Percentiles rank a stretch among this genome's conserved stretches.
phyloP scores from a whole-genome alignment of 805 yeast species.

The Wickerhamiella australiensis region DNA sequence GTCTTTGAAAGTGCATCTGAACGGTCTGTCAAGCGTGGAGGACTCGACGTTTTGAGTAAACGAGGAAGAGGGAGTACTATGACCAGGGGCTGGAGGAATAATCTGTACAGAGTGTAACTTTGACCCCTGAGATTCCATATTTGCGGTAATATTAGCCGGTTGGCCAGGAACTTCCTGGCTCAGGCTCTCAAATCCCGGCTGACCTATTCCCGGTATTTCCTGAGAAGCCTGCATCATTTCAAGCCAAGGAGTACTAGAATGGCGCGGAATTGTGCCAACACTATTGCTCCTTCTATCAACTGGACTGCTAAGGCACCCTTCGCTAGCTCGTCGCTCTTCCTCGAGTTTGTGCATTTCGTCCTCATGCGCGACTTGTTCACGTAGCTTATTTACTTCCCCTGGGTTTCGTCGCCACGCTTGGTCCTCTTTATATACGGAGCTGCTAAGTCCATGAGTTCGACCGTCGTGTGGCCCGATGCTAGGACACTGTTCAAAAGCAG shows the following conservation, averaged over 20 bases:
- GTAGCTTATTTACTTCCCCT: neutral
- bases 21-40: slow-evolving; percentile 15
- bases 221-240: too few species aligned
- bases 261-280: too few species aligned
- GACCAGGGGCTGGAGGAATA: neutral
- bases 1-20: slow-evolving; percentile 29
- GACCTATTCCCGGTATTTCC: too few species aligned
- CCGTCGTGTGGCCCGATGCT: neutral
- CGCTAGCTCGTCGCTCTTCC: neutral
- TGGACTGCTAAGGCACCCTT: neutral
- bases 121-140: too few species aligned
- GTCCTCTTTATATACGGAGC: neutral
- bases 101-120: neutral
- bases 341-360: neutral
- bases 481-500: neutral
- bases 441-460: neutral
- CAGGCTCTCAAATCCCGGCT: too few species aligned
- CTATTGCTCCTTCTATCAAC: too few species aligned
- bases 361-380: neutral
- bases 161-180: too few species aligned
- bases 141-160: too few species aligned
- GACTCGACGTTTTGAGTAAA: neutral
- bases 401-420: slow-evolving; percentile 1
- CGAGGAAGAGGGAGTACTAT: neutral
- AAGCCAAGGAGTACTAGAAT: too few species aligned